These are phyloP conservation scores for Aspergillus clavatus DNA, from an alignment of 2,329 filamentous ascomycete genomes.

Conservation along the genomic window DNA sequence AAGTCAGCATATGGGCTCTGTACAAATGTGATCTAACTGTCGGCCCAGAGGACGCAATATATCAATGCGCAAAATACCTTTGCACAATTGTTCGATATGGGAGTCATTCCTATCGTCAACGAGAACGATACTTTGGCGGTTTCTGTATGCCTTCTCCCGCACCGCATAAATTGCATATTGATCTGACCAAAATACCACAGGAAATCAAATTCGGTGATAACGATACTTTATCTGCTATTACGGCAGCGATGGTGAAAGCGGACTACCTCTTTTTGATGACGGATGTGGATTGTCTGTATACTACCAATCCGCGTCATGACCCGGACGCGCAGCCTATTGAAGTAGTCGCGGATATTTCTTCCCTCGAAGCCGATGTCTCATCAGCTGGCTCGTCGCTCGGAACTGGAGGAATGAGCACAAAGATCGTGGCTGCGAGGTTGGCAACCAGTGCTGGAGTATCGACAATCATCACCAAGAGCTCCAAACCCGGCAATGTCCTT, in stretches of 20 bases:
- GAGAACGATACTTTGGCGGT: constrained; percentile 97
- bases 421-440: constrained; percentile 87
- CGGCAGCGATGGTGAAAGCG: constrained; percentile 93
- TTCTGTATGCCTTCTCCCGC: constrained; percentile 47
- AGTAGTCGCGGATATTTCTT: constrained; percentile 81
- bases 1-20: background rate
- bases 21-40: constrained; percentile 10
- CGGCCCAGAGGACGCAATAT: constrained; percentile 72
- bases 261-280: constrained; percentile 98
- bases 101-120: constrained; percentile 96
- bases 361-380: constrained; percentile 82
- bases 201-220: constrained; percentile 99
- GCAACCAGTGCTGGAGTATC: constrained; percentile 93
- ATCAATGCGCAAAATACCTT: constrained; percentile 96
- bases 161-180: background rate
- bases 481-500: constrained; percentile 86
- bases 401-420: constrained; percentile 95
- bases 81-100: constrained; percentile 82
- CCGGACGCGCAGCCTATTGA: constrained; percentile 85
- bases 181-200: constrained; percentile 15
- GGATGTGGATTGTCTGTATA: constrained; percentile 95
- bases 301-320: constrained; percentile 84
- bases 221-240: constrained; percentile 93
- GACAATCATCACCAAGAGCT: constrained; percentile 89
- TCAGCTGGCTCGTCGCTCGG: constrained; percentile 82